A percentile compares a stretch with the other conserved stretches of the same genome.
Evolutionary conservation across 352 stramenopile genomes (phyloP).

Genomic region (Phytophthora syringae): DNA sequence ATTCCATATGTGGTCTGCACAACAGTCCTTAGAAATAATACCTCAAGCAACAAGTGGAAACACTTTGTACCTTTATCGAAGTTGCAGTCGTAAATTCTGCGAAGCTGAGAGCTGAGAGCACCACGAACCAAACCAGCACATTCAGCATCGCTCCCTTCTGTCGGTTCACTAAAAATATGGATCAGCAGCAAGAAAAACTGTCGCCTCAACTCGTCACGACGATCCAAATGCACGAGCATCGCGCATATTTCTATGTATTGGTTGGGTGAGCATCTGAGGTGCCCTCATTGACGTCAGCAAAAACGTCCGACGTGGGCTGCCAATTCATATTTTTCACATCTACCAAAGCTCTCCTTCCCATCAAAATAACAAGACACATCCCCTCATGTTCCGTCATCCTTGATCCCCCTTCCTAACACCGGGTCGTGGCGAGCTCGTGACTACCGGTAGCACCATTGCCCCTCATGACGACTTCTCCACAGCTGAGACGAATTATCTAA

Average conservation of each 20-base stretch:
- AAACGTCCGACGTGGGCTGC: constrained; percentile 31
- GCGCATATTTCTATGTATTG: constrained; percentile 43
- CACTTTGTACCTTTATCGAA: constrained; percentile 17
- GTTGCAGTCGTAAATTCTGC: background rate
- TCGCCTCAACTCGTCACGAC: constrained; percentile 5
- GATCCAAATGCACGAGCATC: constrained; percentile 21
- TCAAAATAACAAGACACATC: constrained; percentile 47
- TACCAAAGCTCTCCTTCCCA: constrained; percentile 37
- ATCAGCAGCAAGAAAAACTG: constrained; percentile 20
- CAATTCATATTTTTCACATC: constrained; percentile 58
- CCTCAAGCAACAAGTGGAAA: background rate
- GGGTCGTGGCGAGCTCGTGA: constrained; percentile 17
- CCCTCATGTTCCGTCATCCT: constrained; percentile 23
- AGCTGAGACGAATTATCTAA: constrained; percentile 34
- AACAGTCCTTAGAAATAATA: too few species aligned
- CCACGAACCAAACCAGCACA: constrained; percentile 1
- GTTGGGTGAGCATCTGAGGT: constrained; percentile 14
- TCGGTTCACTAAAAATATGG: constrained; percentile 34
- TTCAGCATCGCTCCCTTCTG: constrained; percentile 10
- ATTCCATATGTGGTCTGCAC: constrained; percentile 64
- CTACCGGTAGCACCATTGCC: constrained; percentile 15
- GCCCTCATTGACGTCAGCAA: constrained; percentile 17
- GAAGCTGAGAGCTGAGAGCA: constrained; percentile 10
- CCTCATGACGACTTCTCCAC: constrained; percentile 23
- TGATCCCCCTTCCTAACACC: constrained; percentile 27